Evolutionary conservation across 148 eudicot species (phyloP).

Genomic region (Camellia sinensis): DNA sequence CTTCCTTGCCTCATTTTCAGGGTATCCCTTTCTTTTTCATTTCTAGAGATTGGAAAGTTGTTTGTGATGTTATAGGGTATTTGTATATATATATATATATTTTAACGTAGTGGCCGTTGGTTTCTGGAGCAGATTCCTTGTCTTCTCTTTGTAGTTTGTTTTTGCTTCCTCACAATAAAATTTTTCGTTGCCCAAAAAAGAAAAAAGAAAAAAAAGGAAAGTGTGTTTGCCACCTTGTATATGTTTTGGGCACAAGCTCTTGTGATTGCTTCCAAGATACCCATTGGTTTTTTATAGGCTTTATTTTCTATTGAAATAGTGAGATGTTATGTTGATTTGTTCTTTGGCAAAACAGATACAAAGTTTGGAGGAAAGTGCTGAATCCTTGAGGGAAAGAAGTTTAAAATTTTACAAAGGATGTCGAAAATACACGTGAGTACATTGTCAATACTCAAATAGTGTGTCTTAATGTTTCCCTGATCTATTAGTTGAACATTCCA

Average conservation of each 20-base stretch:
- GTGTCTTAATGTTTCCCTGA: neutral
- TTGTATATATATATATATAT: no score
- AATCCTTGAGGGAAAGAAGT: constrained; percentile 84
- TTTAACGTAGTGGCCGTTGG: no score
- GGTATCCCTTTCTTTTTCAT: no score
- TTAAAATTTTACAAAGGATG: constrained; percentile 90
- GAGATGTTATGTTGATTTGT: constrained; percentile 5
- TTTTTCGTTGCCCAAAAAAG: no score
- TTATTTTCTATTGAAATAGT: constrained; percentile 8
- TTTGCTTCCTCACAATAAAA: no score
- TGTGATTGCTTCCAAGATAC: neutral
- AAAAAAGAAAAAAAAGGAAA: no score
- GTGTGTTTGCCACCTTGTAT: neutral
- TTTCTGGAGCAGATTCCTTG: no score
- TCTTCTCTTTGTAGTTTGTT: no score
- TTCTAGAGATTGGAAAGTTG: no score
- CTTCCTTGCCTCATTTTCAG: no score
- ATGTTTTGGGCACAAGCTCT: neutral
- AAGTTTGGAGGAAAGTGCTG: constrained; percentile 87
- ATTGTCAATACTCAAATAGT: neutral
- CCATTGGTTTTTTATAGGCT: neutral
- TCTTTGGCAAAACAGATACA: constrained; percentile 60
- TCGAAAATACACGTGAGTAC: constrained; percentile 89
- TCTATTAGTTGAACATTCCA: neutral
- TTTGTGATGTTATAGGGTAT: no score